Evolutionary conservation across 768 basidiomycete species (phyloP).

Genomic region (Mycena filopes): DNA sequence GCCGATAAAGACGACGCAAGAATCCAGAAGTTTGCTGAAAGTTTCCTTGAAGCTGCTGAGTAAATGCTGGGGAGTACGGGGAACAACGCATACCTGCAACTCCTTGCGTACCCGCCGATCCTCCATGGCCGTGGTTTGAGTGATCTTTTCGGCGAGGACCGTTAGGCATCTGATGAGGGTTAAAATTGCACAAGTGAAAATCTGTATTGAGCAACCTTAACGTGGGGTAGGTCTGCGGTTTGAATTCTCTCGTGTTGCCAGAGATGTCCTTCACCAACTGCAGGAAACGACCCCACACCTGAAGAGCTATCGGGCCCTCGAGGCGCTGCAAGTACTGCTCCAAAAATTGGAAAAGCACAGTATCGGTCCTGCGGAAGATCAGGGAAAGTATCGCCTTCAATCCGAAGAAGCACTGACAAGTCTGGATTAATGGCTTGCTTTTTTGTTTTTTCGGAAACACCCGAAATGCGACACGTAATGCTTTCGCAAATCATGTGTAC

Average conservation of each 20-base stretch:
- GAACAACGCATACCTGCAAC: conserved; percentile 66
- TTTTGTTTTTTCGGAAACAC: conserved; percentile 65
- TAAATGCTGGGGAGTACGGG: not conserved
- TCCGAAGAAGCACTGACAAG: conserved; percentile 59
- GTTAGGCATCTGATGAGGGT: conserved; percentile 68
- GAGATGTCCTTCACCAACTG: conserved; percentile 83
- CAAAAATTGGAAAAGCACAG: conserved; percentile 83
- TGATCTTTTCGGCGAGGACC: conserved; percentile 84
- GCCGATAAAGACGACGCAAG: conserved; percentile 77
- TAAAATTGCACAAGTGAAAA: conserved; percentile 24
- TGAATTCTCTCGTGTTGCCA: conserved; percentile 73
- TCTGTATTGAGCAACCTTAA: conserved; percentile 63
- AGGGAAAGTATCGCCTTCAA: conserved; percentile 15
- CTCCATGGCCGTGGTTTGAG: conserved; percentile 91
- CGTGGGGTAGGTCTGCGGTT: conserved; percentile 74
- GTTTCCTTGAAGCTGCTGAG: conserved; percentile 64
- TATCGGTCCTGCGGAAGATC: conserved; percentile 67
- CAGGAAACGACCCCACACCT: conserved; percentile 88
- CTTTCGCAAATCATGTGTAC: conserved; percentile 92
- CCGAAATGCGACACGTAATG: conserved; percentile 69
- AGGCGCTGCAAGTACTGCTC: conserved; percentile 85
- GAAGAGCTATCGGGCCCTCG: conserved; percentile 91
- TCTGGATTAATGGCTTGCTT: conserved; percentile 72
- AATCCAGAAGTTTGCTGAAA: conserved; percentile 86
- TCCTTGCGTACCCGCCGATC: conserved; percentile 91